phyloP scores from a whole-genome alignment of 495 filamentous ascomycete genomes.

The Extremus antarcticus region DNA sequence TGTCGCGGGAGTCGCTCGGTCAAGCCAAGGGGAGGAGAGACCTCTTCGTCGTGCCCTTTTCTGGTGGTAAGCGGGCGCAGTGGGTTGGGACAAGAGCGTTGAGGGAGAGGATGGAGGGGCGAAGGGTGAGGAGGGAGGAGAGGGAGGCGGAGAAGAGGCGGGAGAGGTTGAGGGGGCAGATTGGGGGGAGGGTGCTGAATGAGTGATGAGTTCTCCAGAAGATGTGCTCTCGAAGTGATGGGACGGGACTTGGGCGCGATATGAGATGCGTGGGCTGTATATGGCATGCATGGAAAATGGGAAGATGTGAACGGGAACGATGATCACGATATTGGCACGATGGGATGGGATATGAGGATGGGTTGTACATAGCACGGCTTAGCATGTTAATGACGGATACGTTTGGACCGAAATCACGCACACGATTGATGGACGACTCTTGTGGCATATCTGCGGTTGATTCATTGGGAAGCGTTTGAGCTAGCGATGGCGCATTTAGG shows the following conservation, averaged over 20 bases:
- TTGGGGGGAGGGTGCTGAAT: conserved; percentile 31
- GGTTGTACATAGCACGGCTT: too few species aligned
- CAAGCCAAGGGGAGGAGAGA: background rate
- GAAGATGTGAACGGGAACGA: too few species aligned
- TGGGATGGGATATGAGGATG: background rate
- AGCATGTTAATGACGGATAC: too few species aligned
- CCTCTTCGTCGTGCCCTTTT: conserved; percentile 1
- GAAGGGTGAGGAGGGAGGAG: conserved; percentile 49
- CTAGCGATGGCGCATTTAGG: too few species aligned
- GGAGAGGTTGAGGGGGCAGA: conserved; percentile 55
- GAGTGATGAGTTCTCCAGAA: background rate
- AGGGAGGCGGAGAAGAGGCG: conserved; percentile 49
- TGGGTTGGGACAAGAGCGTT: conserved; percentile 31
- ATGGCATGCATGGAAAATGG: background rate
- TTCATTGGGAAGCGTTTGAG: too few species aligned
- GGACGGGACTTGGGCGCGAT: background rate
- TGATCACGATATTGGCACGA: background rate
- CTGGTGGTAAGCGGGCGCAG: conserved; percentile 38
- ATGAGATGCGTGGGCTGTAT: background rate
- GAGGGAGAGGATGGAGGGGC: conserved; percentile 47
- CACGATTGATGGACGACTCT: too few species aligned
- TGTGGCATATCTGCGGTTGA: too few species aligned
- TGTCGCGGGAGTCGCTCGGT: background rate
- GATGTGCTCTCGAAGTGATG: background rate
- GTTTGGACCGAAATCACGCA: too few species aligned